Base-by-base conservation (phyloP, 164 flowering plant species). In the Platanus orientalis region DNA sequence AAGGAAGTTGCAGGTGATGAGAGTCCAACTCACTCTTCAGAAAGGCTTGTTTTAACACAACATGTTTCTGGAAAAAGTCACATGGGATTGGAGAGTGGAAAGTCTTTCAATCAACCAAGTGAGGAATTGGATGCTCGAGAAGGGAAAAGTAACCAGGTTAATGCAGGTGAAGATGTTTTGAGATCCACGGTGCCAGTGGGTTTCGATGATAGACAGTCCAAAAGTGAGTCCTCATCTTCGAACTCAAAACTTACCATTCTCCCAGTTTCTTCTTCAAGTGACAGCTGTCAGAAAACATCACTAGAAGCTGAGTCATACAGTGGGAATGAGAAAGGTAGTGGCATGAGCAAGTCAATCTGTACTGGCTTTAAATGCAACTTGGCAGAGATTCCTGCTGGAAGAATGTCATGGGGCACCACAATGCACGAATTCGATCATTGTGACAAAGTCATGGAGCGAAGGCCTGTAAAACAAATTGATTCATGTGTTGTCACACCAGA, bases 211-310 rank as follows among this genome's bases (percentile, higher is more conserved):
- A 44, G 16, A 42, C 62, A 42, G 21, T 13, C 23, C 4, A 34
- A 34, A 42, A 44, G 34, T 59, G 34, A 42, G 20, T 21, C 32
- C 5, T 42, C 34, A 14, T 42, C 52, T 27, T 59, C 34, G 2
- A 30, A 44, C 34, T 44, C 62, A 59, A 59, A 59, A 40, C 16
- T 21, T 59, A 21, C 19, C 39, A 25, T 28, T 44, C 27, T 13
- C 44, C 29, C 62, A 40, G 51, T 59, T 42, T 59, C 51, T 39
- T 58, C 48, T 59, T 27, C 34, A 26, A 59, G 39, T 42, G 62
- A 59, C 10, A 28, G 50, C 21, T 42, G 50, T 44, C 50, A 59
- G 50, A 27, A 42, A 42, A 28, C 52, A 42, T 42, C 32, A 4
- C 13, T 25, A 1, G 62, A 59, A 26, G 52, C 51, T 25, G 27